Evolutionary conservation across 2,329 filamentous ascomycete species (phyloP).

Genomic region (Huntiella abstrusa): DNA sequence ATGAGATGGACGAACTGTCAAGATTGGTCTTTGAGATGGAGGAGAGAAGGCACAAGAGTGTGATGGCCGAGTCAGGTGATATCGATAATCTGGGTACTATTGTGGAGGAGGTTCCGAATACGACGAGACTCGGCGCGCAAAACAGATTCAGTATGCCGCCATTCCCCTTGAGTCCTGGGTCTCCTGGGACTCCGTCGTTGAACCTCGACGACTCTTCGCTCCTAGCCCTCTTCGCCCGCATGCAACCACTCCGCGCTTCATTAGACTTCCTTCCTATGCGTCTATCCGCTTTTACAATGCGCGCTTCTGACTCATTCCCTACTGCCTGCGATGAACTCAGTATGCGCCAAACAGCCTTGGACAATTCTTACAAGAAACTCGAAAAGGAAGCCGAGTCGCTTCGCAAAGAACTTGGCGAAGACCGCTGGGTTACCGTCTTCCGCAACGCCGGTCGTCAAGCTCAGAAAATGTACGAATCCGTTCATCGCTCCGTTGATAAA

Average conservation of each 20-base stretch:
- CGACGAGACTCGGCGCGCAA: constrained; percentile 26
- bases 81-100: constrained; percentile 85
- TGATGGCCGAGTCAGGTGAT: constrained; percentile 51
- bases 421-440: constrained; percentile 92
- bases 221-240: constrained; percentile 76
- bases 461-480: constrained; percentile 90
- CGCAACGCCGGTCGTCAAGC: constrained; percentile 80
- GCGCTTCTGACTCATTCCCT: constrained; percentile 64
- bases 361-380: constrained; percentile 72
- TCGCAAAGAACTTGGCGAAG: constrained; percentile 78
- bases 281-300: constrained; percentile 63
- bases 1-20: constrained; percentile 62
- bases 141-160: constrained; percentile 46
- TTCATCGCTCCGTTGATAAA: constrained; percentile 70
- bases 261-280: constrained; percentile 94
- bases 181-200: constrained; percentile 34
- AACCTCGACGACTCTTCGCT: constrained; percentile 73
- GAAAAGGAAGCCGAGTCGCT: constrained; percentile 80
- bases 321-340: constrained; percentile 81
- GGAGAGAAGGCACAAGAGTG: constrained; percentile 69
- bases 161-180: constrained; percentile 43
- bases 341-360: constrained; percentile 52
- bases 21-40: constrained; percentile 94
- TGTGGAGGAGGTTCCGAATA: constrained; percentile 61
- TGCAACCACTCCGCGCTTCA: constrained; percentile 84